A percentile compares a stretch with the other conserved stretches of the same genome.
Evolutionary conservation across 2,329 filamentous ascomycete species (phyloP).

Genomic region (Sphaerulina vaccinii): DNA sequence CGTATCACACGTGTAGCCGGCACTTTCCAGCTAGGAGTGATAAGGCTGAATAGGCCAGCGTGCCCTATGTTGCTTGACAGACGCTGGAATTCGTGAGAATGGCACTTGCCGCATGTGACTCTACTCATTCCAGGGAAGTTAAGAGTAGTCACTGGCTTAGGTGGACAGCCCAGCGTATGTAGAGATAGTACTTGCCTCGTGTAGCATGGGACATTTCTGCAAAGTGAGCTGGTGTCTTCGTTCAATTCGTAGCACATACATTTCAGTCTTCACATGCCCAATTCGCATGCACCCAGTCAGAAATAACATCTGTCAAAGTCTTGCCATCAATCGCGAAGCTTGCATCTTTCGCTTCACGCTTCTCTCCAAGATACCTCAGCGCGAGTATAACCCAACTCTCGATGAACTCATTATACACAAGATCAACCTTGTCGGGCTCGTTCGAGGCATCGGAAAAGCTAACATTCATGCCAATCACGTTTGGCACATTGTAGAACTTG

Average conservation of each 20-base stretch:
- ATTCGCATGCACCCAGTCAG: conserved; percentile 55
- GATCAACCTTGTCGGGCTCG: conserved; percentile 71
- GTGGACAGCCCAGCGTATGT: neutral
- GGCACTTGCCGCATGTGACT: too few species aligned
- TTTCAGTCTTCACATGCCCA: conserved; percentile 44
- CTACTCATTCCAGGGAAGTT: too few species aligned
- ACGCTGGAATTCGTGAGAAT: too few species aligned
- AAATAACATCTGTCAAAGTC: conserved; percentile 58
- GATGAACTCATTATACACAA: conserved; percentile 91
- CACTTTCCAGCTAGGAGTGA: neutral
- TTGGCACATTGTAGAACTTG: conserved; percentile 74
- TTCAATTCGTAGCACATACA: neutral
- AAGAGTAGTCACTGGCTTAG: too few species aligned
- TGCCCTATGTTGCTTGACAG: too few species aligned
- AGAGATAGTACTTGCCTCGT: neutral
- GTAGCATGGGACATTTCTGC: neutral
- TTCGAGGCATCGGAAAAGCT: conserved; percentile 53
- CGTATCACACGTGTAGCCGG: too few species aligned
- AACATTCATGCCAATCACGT: conserved; percentile 72
- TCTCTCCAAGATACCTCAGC: conserved; percentile 60
- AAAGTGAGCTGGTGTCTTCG: too few species aligned
- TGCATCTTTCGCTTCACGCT: conserved; percentile 52
- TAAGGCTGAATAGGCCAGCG: neutral
- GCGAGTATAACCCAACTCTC: conserved; percentile 77
- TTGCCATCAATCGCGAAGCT: conserved; percentile 53